Percentiles rank a stretch among this genome's conserved stretches.
Evolutionary conservation across 441 rosid genomes (phyloP).

Genomic region (Macaranga tanarius): DNA sequence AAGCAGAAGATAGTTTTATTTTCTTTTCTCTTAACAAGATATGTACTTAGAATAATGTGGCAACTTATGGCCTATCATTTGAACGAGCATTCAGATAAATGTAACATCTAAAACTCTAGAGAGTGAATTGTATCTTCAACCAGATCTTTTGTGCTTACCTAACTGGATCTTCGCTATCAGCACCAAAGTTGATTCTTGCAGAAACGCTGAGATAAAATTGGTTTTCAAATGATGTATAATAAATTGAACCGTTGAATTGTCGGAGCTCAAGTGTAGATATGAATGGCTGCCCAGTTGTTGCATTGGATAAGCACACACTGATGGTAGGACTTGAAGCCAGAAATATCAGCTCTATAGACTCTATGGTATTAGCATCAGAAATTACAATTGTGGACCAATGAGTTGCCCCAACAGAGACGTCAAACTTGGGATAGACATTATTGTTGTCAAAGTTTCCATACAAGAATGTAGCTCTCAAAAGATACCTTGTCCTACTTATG

Average conservation of each 20-base stretch:
- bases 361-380: slow-evolving; percentile 69
- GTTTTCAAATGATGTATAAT: slow-evolving; percentile 58
- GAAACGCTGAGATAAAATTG: slow-evolving; percentile 71
- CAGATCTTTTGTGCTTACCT: slow-evolving; percentile 49
- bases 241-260: slow-evolving; percentile 83
- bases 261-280: slow-evolving; percentile 97
- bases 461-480: slow-evolving; percentile 86
- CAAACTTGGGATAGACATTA: slow-evolving; percentile 91
- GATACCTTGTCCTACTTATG: slow-evolving; percentile 71
- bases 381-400: slow-evolving; percentile 91
- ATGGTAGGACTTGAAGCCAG: slow-evolving; percentile 65
- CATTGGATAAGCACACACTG: slow-evolving; percentile 90
- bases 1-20: slow-evolving; percentile 10
- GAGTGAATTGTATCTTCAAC: slow-evolving; percentile 20
- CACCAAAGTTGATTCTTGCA: slow-evolving; percentile 94
- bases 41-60: not conserved
- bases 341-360: slow-evolving; percentile 73
- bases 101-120: slow-evolving; percentile 2
- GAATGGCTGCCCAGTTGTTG: slow-evolving; percentile 95
- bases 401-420: slow-evolving; percentile 85
- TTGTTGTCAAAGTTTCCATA: slow-evolving; percentile 83
- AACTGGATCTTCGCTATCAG: slow-evolving; percentile 71
- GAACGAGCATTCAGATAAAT: slow-evolving; percentile 17
- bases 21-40: not conserved
- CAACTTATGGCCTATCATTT: not conserved